Evolutionary conservation across 1,284 basidiomycete genomes (phyloP).

Genomic region (Athelia sp.): DNA sequence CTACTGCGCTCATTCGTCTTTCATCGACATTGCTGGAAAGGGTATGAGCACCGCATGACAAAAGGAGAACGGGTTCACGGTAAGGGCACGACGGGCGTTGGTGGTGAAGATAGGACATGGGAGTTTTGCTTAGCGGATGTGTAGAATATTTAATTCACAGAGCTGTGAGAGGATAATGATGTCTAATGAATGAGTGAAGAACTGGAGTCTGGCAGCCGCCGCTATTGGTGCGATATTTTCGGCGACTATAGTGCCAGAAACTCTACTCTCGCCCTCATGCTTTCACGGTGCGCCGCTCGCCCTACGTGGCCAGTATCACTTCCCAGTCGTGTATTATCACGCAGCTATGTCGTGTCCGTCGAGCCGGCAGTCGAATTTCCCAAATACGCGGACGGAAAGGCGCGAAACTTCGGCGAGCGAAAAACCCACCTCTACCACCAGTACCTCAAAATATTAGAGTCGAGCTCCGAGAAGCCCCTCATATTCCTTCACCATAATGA

Average conservation of each 20-base stretch:
- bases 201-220: too few relatives aligned
- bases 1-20: constrained; percentile 85
- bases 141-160: constrained; percentile 1
- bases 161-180: too few relatives aligned
- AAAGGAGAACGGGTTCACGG: constrained; percentile 74
- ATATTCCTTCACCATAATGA: constrained; percentile 69
- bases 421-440: constrained; percentile 74
- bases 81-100: constrained; percentile 59
- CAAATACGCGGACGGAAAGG: constrained; percentile 36
- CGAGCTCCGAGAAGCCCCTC: constrained; percentile 50
- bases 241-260: constrained; percentile 1
- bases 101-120: constrained; percentile 77
- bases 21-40: constrained; percentile 65
- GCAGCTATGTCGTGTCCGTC: constrained; percentile 56
- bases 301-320: neutral
- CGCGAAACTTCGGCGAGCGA: constrained; percentile 64
- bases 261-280: constrained; percentile 1
- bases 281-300: neutral
- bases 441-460: constrained; percentile 61
- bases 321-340: constrained; percentile 8
- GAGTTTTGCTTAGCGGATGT: constrained; percentile 56
- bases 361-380: constrained; percentile 45
- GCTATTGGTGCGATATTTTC: too few relatives aligned
- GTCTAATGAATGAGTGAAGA: too few relatives aligned
- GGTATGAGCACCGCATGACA: constrained; percentile 90